Evolutionary conservation across 768 basidiomycete species (phyloP).

Genomic region (Nidularia sp.): DNA sequence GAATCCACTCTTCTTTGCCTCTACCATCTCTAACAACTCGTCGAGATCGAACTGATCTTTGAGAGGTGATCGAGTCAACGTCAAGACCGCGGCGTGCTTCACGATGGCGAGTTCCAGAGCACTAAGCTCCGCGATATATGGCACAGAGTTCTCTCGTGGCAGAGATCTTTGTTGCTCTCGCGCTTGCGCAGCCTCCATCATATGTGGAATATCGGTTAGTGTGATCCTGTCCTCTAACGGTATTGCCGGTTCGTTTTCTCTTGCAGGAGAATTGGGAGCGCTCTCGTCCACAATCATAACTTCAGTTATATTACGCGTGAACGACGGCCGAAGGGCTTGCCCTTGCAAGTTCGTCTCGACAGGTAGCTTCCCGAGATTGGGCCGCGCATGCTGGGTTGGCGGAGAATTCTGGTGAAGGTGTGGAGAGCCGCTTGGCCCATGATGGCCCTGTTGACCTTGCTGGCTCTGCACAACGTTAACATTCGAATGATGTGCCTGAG

Average conservation of each 20-base stretch:
- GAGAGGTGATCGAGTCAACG: constrained; percentile 72
- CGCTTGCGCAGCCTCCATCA: constrained; percentile 90
- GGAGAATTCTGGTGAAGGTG: constrained; percentile 24
- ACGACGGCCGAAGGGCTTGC: constrained; percentile 60
- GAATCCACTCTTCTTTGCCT: constrained; percentile 88
- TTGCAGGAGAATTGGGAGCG: constrained; percentile 66
- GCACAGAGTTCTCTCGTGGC: constrained; percentile 72
- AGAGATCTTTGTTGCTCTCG: constrained; percentile 83
- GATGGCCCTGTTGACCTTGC: constrained; percentile 29
- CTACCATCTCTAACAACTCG: constrained; percentile 89
- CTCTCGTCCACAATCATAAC: constrained; percentile 88
- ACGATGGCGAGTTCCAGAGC: constrained; percentile 85
- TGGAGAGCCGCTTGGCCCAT: background rate
- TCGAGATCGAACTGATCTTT: constrained; percentile 85
- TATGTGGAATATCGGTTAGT: constrained; percentile 88
- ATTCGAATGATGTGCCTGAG: constrained; percentile 22
- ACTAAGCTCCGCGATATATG: constrained; percentile 80
- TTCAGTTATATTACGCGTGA: constrained; percentile 77
- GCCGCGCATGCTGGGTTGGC: constrained; percentile 22
- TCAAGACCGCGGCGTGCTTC: constrained; percentile 85
- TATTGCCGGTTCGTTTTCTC: constrained; percentile 34
- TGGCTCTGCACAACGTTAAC: constrained; percentile 23
- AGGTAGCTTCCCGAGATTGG: constrained; percentile 37
- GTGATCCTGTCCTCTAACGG: constrained; percentile 79
- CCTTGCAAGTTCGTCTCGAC: constrained; percentile 30